phyloP scores from a whole-genome alignment of 345 rosid species.

The Hevea brasiliensis region DNA sequence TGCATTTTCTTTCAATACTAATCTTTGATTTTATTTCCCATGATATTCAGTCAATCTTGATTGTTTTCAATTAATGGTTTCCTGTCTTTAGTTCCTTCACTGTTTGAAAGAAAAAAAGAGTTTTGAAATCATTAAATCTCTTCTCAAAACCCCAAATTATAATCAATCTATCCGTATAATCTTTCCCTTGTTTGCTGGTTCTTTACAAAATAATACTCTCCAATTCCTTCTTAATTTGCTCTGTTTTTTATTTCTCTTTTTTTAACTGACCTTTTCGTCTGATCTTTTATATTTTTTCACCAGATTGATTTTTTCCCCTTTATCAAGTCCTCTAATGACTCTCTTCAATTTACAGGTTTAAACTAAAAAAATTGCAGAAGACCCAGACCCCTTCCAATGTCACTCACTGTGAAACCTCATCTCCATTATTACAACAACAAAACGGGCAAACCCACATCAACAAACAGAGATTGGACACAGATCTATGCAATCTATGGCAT shows the following conservation, averaged over 20 bases:
- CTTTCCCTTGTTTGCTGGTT: too few species aligned
- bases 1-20: neutral
- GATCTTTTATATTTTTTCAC: neutral
- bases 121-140: too few species aligned
- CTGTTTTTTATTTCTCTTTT: too few species aligned
- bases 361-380: neutral
- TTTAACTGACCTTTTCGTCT: neutral
- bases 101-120: too few species aligned
- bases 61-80: neutral
- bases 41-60: neutral
- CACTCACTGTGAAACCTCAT: constrained; percentile 19
- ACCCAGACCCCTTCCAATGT: constrained; percentile 8
- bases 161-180: too few species aligned
- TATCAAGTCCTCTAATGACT: neutral
- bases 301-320: too few species aligned
- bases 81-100: too few species aligned
- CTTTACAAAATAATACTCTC: neutral
- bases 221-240: neutral
- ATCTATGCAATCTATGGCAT: constrained; percentile 91
- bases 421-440: constrained; percentile 10
- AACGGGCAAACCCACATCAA: constrained; percentile 24
- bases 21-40: neutral
- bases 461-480: constrained; percentile 77
- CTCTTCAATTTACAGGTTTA: neutral
- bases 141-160: too few species aligned